Evolutionary conservation across 2,329 filamentous ascomycete genomes (phyloP).

Genomic region (Juglanconis oblonga): DNA sequence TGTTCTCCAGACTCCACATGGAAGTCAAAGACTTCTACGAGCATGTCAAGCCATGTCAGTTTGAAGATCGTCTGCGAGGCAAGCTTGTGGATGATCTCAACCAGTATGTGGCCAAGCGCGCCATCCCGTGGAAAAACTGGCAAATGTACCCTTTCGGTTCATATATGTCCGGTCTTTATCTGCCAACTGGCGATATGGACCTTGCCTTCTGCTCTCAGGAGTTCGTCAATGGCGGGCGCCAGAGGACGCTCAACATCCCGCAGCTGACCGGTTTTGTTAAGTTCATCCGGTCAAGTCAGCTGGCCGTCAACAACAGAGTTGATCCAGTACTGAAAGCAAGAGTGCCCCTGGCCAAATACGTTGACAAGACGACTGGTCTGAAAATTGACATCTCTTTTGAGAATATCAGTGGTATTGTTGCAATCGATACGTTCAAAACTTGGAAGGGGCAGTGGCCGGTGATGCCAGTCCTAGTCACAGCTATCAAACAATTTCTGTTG

Average conservation of each 20-base stretch:
- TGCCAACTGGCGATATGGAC: conserved; percentile 85
- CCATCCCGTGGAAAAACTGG: conserved; percentile 25
- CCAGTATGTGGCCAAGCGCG: conserved; percentile 42
- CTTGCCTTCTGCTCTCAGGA: conserved; percentile 69
- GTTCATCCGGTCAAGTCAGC: conserved; percentile 52
- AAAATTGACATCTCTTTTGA: conserved; percentile 95
- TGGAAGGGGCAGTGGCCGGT: conserved; percentile 81
- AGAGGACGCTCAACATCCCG: conserved; percentile 44
- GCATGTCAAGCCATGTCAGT: conserved; percentile 72
- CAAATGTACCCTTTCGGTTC: conserved; percentile 83
- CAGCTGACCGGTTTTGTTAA: conserved; percentile 61
- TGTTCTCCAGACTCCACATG: conserved; percentile 67
- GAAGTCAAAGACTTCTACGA: conserved; percentile 89
- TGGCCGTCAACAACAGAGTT: conserved; percentile 58
- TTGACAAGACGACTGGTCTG: conserved; percentile 73
- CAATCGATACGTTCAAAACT: conserved; percentile 72
- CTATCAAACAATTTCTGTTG: conserved; percentile 89
- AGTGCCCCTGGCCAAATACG: conserved; percentile 90
- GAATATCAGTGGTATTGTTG: conserved; percentile 76
- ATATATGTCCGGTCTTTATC: conserved; percentile 76
- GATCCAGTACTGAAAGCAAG: conserved; percentile 72
- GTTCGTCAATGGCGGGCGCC: conserved; percentile 50
- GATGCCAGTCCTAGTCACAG: conserved; percentile 80
- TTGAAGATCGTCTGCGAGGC: conserved; percentile 72
- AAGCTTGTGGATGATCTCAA: conserved; percentile 71